Base-by-base conservation (phyloP, 441 rosid species). In the Lagerstroemia fauriei region DNA sequence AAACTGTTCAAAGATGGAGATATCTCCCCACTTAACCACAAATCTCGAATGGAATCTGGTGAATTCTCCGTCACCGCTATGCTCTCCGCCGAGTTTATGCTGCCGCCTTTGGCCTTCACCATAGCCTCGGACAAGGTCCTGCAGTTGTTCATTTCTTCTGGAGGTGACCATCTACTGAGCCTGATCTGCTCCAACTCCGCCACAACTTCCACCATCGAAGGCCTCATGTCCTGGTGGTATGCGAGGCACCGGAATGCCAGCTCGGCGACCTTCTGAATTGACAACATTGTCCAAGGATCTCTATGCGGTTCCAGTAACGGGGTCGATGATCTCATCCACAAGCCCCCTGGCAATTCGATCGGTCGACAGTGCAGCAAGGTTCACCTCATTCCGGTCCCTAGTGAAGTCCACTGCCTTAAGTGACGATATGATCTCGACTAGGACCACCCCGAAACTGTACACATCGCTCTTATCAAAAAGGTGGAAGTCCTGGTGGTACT, bases 381-480 rank as follows among this genome's bases (percentile, higher is more conserved):
- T 96, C 76, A 96, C 91, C 83, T 94, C 98, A 44, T 91, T 88
- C 18, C 76, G 91, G 0, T 89, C 91, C 73, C 99, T 88, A 1
- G 89, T 84, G 83, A 96, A 96, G 84, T 96, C 99, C 32, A 96
- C 94, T 0, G 87, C 99, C 84, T 96, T 96, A 73, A 91, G 18
- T 1, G 92, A 92, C 1, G 98, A 90, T 85, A 96, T 92, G 51
- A 94, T 93, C 89, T 96, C 99, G 3, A 89, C 84, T 16, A 96
- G 95, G 20, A 96, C 97, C 0, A 96, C 99, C 24, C 99, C 99
- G 1, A 96, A 94, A 79, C 98, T 96, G 75, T 94, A 93, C 46
- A 95, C 99, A 25, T 95, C 99, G 50, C 96, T 93, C 82, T 95
- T 95, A 80, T 95, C 98, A 0, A 98, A 94, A 69, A 96, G 95